These are phyloP conservation scores for Leccinum obscurum DNA, from an alignment of 768 basidiomycete genomes.

Conservation along the genomic window DNA sequence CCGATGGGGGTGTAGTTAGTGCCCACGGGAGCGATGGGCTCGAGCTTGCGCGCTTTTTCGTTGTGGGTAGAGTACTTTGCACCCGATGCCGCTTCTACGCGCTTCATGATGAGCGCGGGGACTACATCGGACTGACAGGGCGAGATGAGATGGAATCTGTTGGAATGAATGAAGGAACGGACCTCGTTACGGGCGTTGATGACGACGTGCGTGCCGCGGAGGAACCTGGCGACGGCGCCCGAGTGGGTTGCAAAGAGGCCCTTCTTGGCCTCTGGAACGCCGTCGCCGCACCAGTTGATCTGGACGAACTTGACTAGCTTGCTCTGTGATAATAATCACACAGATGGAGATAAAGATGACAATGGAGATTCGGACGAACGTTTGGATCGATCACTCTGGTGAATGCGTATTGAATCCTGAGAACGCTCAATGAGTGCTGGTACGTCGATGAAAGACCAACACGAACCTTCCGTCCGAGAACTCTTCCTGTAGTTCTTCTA, in stretches of 20 bases:
- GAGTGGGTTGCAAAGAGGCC: conserved; percentile 92
- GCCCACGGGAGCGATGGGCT: conserved; percentile 82
- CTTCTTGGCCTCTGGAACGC: conserved; percentile 90
- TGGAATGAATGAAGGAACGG: conserved; percentile 16
- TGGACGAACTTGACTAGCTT: conserved; percentile 90
- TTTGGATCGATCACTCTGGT: conserved; percentile 82
- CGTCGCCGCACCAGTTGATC: conserved; percentile 97
- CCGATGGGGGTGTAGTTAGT: conserved; percentile 77
- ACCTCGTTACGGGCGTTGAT: conserved; percentile 88
- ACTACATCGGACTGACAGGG: conserved; percentile 71
- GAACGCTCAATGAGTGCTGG: conserved; percentile 2
- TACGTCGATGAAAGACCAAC: not conserved
- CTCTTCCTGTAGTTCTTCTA: conserved; percentile 91
- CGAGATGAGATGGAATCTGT: not conserved
- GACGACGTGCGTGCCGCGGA: conserved; percentile 84
- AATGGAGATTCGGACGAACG: conserved; percentile 42
- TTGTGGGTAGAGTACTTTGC: conserved; percentile 85
- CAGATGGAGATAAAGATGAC: not conserved
- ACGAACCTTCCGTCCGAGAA: conserved; percentile 89
- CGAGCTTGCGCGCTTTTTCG: conserved; percentile 67
- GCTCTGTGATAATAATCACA: conserved; percentile 45
- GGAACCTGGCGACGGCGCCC: conserved; percentile 71
- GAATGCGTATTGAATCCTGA: conserved; percentile 93
- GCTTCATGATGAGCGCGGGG: conserved; percentile 77
- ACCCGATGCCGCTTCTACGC: conserved; percentile 88